These are phyloP conservation scores for Rhodofomes roseus DNA, from an alignment of 1,284 basidiomycete species.

Conservation along the genomic window DNA sequence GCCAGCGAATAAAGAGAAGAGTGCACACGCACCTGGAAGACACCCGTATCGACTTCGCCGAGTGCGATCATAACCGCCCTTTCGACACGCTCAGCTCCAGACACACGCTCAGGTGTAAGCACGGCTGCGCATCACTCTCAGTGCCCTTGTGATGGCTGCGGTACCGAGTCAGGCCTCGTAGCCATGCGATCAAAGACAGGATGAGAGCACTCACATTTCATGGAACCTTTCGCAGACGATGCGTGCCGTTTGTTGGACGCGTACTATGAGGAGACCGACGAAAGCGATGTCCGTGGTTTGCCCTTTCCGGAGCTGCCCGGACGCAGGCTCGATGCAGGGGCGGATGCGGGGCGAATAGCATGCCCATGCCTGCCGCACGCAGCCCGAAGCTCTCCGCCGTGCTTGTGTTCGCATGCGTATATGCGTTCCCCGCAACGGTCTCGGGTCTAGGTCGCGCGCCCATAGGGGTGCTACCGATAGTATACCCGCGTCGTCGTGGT, in stretches of 20 bases:
- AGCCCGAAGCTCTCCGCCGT: constrained; percentile 35
- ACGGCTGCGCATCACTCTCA: constrained; percentile 53
- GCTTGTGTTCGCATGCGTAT: constrained; percentile 32
- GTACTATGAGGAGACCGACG: constrained; percentile 47
- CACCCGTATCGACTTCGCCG: constrained; percentile 75
- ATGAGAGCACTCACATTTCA: too few relatives aligned
- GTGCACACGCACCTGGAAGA: constrained; percentile 68
- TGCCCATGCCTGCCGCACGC: constrained; percentile 15
- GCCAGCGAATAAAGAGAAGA: too few relatives aligned
- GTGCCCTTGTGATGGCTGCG: constrained; percentile 85
- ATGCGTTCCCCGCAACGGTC: constrained; percentile 18
- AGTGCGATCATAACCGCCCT: constrained; percentile 69
- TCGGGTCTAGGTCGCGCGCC: constrained; percentile 10
- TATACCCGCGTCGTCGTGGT: constrained; percentile 49
- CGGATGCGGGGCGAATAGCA: constrained; percentile 3
- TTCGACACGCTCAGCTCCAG: neutral
- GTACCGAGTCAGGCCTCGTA: too few relatives aligned
- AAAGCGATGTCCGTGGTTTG: constrained; percentile 39
- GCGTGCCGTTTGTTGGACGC: constrained; percentile 27
- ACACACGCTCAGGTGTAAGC: constrained; percentile 68
- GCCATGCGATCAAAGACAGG: too few relatives aligned
- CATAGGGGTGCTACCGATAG: constrained; percentile 20
- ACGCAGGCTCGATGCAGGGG: constrained; percentile 13
- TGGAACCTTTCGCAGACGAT: too few relatives aligned
- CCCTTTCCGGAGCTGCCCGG: constrained; percentile 9